Base-by-base conservation (phyloP, 345 rosid species). In the Citrus unshiu region DNA sequence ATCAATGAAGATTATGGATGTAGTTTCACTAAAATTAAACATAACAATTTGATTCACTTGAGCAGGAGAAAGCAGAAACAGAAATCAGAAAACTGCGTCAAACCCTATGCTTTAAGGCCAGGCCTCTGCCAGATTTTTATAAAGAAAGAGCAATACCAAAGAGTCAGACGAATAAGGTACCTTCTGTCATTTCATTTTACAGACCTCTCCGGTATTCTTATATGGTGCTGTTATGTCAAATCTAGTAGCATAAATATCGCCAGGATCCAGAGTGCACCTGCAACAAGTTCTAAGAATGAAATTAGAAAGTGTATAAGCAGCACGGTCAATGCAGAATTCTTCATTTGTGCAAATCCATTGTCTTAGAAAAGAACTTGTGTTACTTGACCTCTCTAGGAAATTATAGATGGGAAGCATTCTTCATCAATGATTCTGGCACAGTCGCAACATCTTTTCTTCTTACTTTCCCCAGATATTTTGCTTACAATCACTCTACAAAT, bases 71-170 rank as follows among this genome's bases (percentile, higher is more conserved):
- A 40, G 91, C 89, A 73, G 97, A 79, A 86, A 81, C 88, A 73
- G 95, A 95, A 81, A 78, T 88, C 79, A 90, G 87, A 77, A 92
- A 83, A 82, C 83, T 89, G 81, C 56, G 91, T 13, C 87, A 86
- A 86, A 89, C 78, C 79, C 89, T 92, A 68, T 92, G 99, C 89
- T 95, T 93, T 90, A 95, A 93, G 86, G 98, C 98, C 30, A 89
- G 92, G 81, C 98, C 98, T 60, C 87, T 95, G 74, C 98, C 98
- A 9, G 83, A 87, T n/a, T 95, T 95, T 74, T 95, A 95, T 78
- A 91, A 87, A 82, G 89, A 89, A 49, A 88, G 89, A 78, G 80
- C 80, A 74, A 66, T 81, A 75, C 54, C 73, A 7, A 86, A 76
- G 5, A 83, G 78, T 79, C 89, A 84, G 79, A 69, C 79, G 32